Evolutionary conservation across 2,329 filamentous ascomycete species (phyloP), one percentile per base, ranked within the genome.

Genomic region (Paraphoma chrysanthemicola): DNA sequence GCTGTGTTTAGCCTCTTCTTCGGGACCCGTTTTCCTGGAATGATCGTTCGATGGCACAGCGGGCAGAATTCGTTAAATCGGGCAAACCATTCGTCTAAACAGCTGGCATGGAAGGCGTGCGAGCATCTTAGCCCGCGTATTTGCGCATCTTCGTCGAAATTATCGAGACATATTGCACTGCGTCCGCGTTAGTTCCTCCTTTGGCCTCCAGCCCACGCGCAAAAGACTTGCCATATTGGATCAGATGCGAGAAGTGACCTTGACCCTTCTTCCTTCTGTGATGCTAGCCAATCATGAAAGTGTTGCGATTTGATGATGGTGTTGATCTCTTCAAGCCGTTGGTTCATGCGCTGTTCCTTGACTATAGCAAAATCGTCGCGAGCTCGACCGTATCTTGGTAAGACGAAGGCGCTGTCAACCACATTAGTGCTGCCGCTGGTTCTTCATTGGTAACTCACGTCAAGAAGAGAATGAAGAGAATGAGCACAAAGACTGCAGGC

Each of bases 151-250:
- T 73, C 63, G 17, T 64, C 62, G 50, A 78, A 74, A 9, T 68
- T 64, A 5, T 77, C 75, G 6, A 78, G 67, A 51, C 75, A 78
- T 41, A 78, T 77, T 2, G 74, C 69, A 50, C 75, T 78, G 48
- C 14, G 8, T 1, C 7, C 6, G 1, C 18, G 39, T 71, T 36
- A 70, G 48, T 41, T 44, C 6, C 31, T 9, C 6, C 44, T 16
- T 30, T 16, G 11, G n/a, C 39, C 16, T 8, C 23, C 3, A 8
- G 16, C 39, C 39, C 10, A 39, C 10, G 16, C 18, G 10, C 5
- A 18, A 36, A 16, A 57, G 62, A 36, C 30, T 23, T 23, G 70
- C 72, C 73, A 76, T 2, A 76, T n/a, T 0, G 68, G 59, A 49
- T 71, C 62, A 0, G 56, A 53, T 11, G 65, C 49, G 18, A 69